Evolutionary conservation across 495 filamentous ascomycete genomes (phyloP).

Genomic region (Aspergillus avenaceus): DNA sequence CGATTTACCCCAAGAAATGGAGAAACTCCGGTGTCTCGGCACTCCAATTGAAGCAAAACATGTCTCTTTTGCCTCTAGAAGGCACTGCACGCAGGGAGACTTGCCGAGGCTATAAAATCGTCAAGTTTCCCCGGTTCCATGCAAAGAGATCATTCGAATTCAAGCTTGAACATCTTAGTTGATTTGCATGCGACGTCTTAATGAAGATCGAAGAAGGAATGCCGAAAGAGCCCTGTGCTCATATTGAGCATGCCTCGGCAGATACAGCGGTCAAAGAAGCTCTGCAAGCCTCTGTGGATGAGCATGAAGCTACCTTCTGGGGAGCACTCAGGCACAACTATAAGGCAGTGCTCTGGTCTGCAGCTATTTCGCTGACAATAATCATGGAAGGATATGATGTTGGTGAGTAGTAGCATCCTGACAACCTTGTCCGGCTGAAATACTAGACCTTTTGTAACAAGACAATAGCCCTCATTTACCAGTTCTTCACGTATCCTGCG

Average conservation of each 20-base stretch:
- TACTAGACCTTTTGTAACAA: neutral
- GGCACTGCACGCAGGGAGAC: neutral
- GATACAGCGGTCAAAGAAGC: constrained; percentile 22
- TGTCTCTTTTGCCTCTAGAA: neutral
- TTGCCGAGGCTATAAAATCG: neutral
- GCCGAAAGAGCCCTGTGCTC: constrained; percentile 1
- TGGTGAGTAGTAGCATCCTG: constrained; percentile 7
- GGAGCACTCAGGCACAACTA: constrained; percentile 38
- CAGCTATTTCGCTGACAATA: constrained; percentile 40
- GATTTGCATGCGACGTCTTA: too few relatives aligned
- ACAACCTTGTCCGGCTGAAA: neutral
- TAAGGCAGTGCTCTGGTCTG: constrained; percentile 47
- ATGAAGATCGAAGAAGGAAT: constrained; percentile 3
- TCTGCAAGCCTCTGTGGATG: constrained; percentile 29
- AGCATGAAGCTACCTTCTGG: constrained; percentile 27
- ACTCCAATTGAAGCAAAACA: neutral
- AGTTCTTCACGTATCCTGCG: constrained; percentile 33
- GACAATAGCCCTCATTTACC: constrained; percentile 29
- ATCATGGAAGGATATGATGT: constrained; percentile 53
- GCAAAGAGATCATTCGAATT: too few relatives aligned
- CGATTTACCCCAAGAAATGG: neutral
- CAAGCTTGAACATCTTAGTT: too few relatives aligned
- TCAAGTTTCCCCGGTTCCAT: neutral
- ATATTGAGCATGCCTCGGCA: constrained; percentile 4
- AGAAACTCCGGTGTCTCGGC: neutral